These are phyloP conservation scores for Grifola frondosa DNA, from an alignment of 1,284 basidiomycete genomes.

Conservation along the genomic window DNA sequence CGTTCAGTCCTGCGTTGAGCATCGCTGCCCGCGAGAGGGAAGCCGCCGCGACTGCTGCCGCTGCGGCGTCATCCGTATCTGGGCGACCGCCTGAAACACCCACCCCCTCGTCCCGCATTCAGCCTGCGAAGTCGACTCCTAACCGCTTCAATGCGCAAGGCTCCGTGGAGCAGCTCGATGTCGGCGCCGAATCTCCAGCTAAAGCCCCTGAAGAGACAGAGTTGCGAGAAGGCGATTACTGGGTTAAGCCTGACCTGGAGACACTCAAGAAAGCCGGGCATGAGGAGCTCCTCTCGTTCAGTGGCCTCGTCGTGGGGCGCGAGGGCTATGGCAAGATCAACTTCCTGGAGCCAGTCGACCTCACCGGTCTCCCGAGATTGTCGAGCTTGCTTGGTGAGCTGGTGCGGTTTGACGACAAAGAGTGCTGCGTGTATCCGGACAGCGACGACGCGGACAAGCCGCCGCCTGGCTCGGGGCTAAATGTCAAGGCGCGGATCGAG, in stretches of 20 bases:
- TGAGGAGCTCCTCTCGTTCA: conserved; percentile 69
- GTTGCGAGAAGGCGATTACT: conserved; percentile 87
- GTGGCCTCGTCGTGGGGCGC: conserved; percentile 85
- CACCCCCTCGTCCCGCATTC: conserved; percentile 36
- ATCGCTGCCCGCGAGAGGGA: conserved; percentile 74
- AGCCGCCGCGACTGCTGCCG: conserved; percentile 30
- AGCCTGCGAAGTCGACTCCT: conserved; percentile 34
- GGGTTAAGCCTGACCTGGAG: conserved; percentile 75
- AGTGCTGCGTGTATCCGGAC: conserved; percentile 93
- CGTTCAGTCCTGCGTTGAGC: conserved; percentile 72
- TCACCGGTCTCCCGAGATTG: conserved; percentile 83
- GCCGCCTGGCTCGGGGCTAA: conserved; percentile 82
- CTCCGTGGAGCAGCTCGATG: conserved; percentile 8
- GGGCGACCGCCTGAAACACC: conserved; percentile 38
- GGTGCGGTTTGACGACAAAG: conserved; percentile 88
- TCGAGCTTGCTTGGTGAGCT: conserved; percentile 84
- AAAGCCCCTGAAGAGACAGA: conserved; percentile 28
- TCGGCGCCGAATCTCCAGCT: conserved; percentile 16
- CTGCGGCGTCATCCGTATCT: conserved; percentile 20
- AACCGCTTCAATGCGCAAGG: conserved; percentile 51
- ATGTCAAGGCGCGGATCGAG: conserved; percentile 82
- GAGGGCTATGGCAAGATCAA: conserved; percentile 89
- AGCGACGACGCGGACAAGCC: conserved; percentile 80
- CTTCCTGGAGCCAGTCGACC: conserved; percentile 90
- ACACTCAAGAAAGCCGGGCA: conserved; percentile 70